phyloP scores from a whole-genome alignment of 495 filamentous ascomycete species.

The Penicillium salamii region DNA sequence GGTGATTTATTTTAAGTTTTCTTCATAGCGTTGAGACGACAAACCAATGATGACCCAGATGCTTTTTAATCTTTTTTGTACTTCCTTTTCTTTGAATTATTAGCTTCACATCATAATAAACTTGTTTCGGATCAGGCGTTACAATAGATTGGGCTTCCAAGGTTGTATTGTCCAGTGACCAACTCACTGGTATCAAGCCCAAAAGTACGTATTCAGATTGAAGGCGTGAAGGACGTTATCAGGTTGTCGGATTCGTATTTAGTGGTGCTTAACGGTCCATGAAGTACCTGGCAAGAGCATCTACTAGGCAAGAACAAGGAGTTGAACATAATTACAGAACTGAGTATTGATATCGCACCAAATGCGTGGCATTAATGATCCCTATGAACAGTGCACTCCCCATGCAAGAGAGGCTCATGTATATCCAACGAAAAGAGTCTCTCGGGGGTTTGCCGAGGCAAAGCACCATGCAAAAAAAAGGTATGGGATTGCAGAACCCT shows the following conservation, averaged over 20 bases:
- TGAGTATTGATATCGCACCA: background rate
- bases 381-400: background rate
- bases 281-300: no score
- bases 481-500: background rate
- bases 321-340: no score
- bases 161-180: background rate
- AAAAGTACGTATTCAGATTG: no score
- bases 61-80: constrained; percentile 4
- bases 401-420: background rate
- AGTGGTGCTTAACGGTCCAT: no score
- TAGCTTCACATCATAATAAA: background rate
- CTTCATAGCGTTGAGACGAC: constrained; percentile 38
- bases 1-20: constrained; percentile 23
- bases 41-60: constrained; percentile 34
- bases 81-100: background rate
- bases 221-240: no score
- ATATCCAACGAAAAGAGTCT: background rate
- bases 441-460: background rate
- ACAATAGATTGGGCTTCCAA: background rate
- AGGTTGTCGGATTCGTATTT: no score
- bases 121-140: background rate
- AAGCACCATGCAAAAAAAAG: no score
- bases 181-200: no score
- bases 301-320: no score
- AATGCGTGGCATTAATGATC: background rate